Evolutionary conservation across 371 early-diverging fungal species (phyloP).

Genomic region (Smittium mucronatum): DNA sequence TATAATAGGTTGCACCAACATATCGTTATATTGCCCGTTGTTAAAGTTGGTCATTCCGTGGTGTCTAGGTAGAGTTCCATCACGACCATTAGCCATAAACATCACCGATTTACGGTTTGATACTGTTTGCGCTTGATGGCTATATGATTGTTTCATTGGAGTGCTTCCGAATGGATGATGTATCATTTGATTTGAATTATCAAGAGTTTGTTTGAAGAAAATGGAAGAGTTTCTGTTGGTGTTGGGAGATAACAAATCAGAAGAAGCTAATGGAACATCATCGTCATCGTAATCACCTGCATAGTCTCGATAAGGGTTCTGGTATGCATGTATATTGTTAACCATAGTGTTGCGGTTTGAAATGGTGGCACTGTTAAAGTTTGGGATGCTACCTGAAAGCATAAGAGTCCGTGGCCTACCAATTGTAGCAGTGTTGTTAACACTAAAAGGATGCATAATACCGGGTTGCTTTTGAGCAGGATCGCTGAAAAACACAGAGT

Average conservation of each 20-base stretch:
- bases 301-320: neutral
- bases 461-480: neutral
- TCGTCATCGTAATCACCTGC: neutral
- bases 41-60: neutral
- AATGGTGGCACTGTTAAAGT: neutral
- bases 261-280: neutral
- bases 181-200: neutral
- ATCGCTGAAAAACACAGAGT: slow-evolving; percentile 4
- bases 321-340: neutral
- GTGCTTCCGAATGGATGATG: no score
- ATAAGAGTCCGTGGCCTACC: neutral
- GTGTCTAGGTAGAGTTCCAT: neutral
- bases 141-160: neutral
- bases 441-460: neutral
- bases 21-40: neutral
- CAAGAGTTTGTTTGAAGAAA: neutral
- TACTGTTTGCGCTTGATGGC: neutral
- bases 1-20: neutral
- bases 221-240: neutral
- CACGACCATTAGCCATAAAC: neutral
- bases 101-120: neutral
- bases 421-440: neutral
- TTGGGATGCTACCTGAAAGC: neutral
- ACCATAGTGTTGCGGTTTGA: neutral
- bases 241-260: neutral